Conservation (phyloP, 371 early-diverging fungal species). For the Mucor mucedo region DNA sequence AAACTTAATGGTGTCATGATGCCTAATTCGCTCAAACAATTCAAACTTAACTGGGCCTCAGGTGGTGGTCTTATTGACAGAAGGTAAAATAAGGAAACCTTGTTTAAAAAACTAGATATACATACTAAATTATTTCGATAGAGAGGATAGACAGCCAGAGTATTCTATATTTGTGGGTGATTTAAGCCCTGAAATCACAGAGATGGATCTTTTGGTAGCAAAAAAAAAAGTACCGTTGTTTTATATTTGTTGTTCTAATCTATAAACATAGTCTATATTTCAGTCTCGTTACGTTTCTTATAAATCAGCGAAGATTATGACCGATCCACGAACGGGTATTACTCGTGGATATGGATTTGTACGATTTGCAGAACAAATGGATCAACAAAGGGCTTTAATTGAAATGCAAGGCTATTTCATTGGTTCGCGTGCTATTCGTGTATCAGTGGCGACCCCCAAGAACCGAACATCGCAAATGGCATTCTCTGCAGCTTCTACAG, state of each 20-base stretch:
- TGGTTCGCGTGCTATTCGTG: constrained; percentile 81
- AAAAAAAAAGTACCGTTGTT: not conserved
- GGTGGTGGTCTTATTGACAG: constrained; percentile 59
- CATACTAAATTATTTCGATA: not conserved
- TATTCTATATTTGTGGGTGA: constrained; percentile 83
- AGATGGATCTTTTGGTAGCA: constrained; percentile 65
- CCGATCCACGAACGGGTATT: constrained; percentile 67
- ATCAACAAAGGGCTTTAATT: constrained; percentile 69
- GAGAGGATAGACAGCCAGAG: constrained; percentile 59
- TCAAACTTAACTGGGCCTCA: constrained; percentile 90
- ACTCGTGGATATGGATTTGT: constrained; percentile 84
- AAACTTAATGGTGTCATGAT: constrained; percentile 74
- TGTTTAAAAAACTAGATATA: not conserved
- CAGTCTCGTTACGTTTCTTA: constrained; percentile 63
- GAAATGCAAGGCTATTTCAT: constrained; percentile 75
- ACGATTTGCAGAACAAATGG: constrained; percentile 67
- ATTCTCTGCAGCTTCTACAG: constrained; percentile 7
- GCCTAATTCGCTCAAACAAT: constrained; percentile 72
- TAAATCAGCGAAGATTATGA: constrained; percentile 79
- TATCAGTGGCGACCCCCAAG: constrained; percentile 83
- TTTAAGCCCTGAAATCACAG: constrained; percentile 69
- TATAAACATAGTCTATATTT: constrained; percentile 41
- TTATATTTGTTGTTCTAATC: not conserved
- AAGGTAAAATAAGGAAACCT: constrained; percentile 13
- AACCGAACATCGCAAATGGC: constrained; percentile 16